These are phyloP conservation scores for Besnoitia besnoiti DNA, from an alignment of 169 alveolate species.

Conservation along the genomic window DNA sequence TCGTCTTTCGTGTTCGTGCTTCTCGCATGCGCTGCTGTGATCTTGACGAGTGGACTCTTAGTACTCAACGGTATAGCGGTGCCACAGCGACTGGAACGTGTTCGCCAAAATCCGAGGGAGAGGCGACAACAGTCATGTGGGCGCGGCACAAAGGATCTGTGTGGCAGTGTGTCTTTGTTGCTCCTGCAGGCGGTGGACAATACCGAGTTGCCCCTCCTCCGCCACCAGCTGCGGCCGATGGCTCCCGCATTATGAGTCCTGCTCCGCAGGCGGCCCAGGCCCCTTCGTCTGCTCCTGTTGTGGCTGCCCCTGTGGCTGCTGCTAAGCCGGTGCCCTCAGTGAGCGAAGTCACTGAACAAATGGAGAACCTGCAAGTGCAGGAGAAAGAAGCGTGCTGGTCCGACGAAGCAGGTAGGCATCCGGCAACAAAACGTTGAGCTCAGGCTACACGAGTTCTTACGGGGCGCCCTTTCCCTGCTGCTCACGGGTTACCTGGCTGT, in stretches of 20 bases:
- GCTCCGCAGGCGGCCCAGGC: not conserved
- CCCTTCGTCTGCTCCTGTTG: not conserved
- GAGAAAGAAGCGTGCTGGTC: constrained; percentile 27
- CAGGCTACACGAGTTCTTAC: not conserved
- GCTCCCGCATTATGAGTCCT: not conserved
- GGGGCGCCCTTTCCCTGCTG: no score
- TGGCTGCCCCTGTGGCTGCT: not conserved
- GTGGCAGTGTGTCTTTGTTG: not conserved
- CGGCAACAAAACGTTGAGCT: no score
- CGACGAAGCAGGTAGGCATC: constrained; percentile 10
- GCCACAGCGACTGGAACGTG: no score
- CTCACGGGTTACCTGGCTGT: no score
- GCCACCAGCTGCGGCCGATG: constrained; percentile 11
- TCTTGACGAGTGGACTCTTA: no score
- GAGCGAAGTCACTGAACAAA: constrained; percentile 3
- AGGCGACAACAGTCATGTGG: no score
- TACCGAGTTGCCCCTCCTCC: not conserved
- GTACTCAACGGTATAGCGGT: no score
- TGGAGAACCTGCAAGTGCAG: constrained; percentile 5
- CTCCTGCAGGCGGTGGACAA: not conserved
- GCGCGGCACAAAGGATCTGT: not conserved
- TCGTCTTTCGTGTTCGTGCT: not conserved
- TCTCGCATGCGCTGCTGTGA: not conserved
- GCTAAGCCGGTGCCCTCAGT: not conserved
- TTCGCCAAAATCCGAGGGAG: no score